Evolutionary conservation across 225 moss, liverwort and hornwort genomes (phyloP).

Genomic region (Pleurozium schreberi): DNA sequence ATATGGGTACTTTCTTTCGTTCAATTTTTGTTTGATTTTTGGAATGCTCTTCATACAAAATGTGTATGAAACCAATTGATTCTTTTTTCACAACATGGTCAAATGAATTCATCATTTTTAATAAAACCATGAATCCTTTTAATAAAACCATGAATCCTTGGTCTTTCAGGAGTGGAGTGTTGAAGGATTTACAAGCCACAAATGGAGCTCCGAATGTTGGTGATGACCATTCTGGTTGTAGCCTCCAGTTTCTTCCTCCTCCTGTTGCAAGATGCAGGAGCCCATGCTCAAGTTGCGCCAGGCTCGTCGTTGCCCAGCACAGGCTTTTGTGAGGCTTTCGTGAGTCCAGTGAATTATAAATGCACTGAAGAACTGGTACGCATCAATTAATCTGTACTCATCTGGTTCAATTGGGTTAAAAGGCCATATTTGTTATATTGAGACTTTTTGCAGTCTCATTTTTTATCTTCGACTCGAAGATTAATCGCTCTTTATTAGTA

Average conservation of each 20-base stretch:
- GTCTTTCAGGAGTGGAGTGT: neutral
- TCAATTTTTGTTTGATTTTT: neutral
- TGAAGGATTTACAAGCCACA: neutral
- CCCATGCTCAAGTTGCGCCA: neutral
- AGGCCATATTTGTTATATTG: too few species aligned
- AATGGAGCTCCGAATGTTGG: neutral
- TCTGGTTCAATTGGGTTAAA: neutral
- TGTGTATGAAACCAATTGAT: neutral
- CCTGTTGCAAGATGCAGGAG: neutral
- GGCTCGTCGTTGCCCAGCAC: neutral
- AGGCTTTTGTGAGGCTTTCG: constrained; percentile 39
- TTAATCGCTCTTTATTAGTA: too few species aligned
- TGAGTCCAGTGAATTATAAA: constrained; percentile 17
- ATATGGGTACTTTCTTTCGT: neutral
- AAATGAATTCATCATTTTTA: neutral
- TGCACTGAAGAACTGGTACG: constrained; percentile 64
- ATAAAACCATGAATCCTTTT: neutral
- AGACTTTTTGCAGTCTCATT: too few species aligned
- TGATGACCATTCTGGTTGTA: neutral
- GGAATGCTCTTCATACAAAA: neutral
- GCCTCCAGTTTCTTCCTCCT: neutral
- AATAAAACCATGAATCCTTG: neutral
- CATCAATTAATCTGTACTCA: neutral
- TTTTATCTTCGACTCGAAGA: too few species aligned
- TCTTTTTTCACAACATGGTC: neutral